Evolutionary conservation across 441 rosid genomes (phyloP).

Genomic region (Flueggea neowawraea): DNA sequence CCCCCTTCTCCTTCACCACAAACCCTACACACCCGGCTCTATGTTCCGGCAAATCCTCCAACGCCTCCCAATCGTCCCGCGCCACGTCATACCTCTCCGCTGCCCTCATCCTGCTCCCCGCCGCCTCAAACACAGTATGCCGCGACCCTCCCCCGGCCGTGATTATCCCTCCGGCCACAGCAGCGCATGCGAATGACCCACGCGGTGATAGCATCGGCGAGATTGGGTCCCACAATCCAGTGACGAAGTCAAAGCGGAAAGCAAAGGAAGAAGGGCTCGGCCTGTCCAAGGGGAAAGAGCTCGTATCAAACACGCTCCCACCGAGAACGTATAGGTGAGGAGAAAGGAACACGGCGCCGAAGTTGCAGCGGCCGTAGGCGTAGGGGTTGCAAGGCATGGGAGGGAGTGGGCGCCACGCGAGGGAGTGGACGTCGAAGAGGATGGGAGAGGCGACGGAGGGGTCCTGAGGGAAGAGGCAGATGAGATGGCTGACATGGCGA

Average conservation of each 20-base stretch:
- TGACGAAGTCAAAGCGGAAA: conserved; percentile 55
- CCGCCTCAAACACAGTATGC: conserved; percentile 70
- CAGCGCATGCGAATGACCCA: conserved; percentile 84
- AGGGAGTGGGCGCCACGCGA: conserved; percentile 76
- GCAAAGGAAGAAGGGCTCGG: conserved; percentile 65
- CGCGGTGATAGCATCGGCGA: conserved; percentile 82
- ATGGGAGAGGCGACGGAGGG: conserved; percentile 74
- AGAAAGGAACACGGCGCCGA: conserved; percentile 64
- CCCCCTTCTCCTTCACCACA: conserved; percentile 45
- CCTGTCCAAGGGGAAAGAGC: conserved; percentile 79
- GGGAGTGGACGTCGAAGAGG: conserved; percentile 67
- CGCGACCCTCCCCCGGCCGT: conserved; percentile 93
- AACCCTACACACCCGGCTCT: conserved; percentile 92
- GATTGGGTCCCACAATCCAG: conserved; percentile 53
- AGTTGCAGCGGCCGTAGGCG: conserved; percentile 80
- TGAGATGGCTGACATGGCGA: conserved; percentile 43
- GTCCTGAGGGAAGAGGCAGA: conserved; percentile 82
- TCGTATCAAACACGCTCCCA: conserved; percentile 77
- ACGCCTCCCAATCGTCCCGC: conserved; percentile 63
- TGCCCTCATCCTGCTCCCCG: conserved; percentile 76
- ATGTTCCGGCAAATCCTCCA: conserved; percentile 66
- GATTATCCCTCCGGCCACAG: conserved; percentile 47
- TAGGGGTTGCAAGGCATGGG: conserved; percentile 77
- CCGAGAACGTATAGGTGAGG: conserved; percentile 71
- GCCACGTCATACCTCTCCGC: conserved; percentile 73